Conservation (phyloP, 768 basidiomycete species). For the Suillus clintonianus region DNA sequence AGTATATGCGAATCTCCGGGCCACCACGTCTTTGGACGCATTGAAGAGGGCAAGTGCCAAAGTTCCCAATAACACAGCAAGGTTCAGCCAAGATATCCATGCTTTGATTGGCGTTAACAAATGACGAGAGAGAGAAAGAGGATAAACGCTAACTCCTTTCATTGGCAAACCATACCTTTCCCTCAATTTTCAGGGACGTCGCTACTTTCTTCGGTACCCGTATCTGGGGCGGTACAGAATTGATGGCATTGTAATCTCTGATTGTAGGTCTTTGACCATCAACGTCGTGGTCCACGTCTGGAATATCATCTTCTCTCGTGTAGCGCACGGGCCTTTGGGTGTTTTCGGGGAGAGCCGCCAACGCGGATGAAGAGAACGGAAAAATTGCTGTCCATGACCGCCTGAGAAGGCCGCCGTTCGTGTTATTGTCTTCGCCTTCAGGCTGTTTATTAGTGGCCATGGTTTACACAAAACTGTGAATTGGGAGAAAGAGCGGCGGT, state of each 20-base stretch:
- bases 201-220: slow-evolving; percentile 82
- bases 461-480: background rate
- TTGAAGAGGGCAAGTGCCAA: slow-evolving; percentile 90
- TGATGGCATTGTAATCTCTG: slow-evolving; percentile 78
- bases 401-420: slow-evolving; percentile 40
- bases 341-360: slow-evolving; percentile 48
- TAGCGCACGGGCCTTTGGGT: slow-evolving; percentile 46
- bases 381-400: slow-evolving; percentile 65
- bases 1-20: slow-evolving; percentile 74
- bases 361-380: slow-evolving; percentile 72
- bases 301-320: slow-evolving; percentile 73
- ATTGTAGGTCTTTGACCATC: slow-evolving; percentile 60
- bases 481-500: background rate
- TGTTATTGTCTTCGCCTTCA: slow-evolving; percentile 13
- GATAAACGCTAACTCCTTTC: slow-evolving; percentile 68
- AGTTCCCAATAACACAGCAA: slow-evolving; percentile 79
- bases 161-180: slow-evolving; percentile 98
- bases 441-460: slow-evolving; percentile 20
- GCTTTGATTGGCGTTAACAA: slow-evolving; percentile 45
- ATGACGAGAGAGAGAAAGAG: background rate
- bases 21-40: slow-evolving; percentile 64
- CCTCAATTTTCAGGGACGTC: slow-evolving; percentile 84
- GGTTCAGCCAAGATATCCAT: slow-evolving; percentile 92
- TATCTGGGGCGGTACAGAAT: slow-evolving; percentile 59
- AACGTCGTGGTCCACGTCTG: slow-evolving; percentile 52